Base-by-base conservation (phyloP, 176 grass and related monocot species). In the Pontederia crassipes region DNA sequence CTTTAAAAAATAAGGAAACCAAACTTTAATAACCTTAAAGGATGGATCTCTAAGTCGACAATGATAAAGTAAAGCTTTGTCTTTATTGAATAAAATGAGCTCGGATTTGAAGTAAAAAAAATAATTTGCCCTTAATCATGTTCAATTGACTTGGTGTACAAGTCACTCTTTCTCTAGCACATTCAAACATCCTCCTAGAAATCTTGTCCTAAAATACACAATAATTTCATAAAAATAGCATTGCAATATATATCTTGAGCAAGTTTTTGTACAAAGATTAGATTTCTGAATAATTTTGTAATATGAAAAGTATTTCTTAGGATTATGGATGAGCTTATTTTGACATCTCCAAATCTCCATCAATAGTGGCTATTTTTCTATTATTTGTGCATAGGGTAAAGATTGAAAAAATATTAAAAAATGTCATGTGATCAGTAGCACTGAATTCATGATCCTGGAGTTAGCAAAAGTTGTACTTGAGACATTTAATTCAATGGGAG, bases 301-400 rank as follows among this genome's bases (percentile, higher is more conserved):
- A 53, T 17, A 52, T 66, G 63, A 49, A 66, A 18, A 51, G 50
- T 8, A 65, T 26, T 52, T 52, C 9, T 66, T 66, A 52, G 15
- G 46, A 17, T 12, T 14, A 66, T 12, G 13, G 2, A 52, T 52
- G 63, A 14, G 8, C 48, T 66, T 26, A 45, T 46, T 46, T 46
- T 45, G 15, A 61, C 47, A 65, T 49, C 9, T 50, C 11, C 46
- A 50, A 18, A 8, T 20, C 62, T 15, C 46, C 62, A 66, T 66
- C 15, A 51, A 17, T 17, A 14, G 20, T 52, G 10, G 1, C 1
- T 51, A 52, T 27, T 66, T 66, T 66, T 7, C 27, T 52, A n/a
- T 52, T 52, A 14, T 46, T 52, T 66, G n/a, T 17, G 18, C 47
- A 66, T 28, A 17, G 9, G 28, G 15, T 52, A 53, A 26, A 7